Base-by-base conservation (phyloP, 2,329 filamentous ascomycete genomes). In the Trichoderma lentiforme region DNA sequence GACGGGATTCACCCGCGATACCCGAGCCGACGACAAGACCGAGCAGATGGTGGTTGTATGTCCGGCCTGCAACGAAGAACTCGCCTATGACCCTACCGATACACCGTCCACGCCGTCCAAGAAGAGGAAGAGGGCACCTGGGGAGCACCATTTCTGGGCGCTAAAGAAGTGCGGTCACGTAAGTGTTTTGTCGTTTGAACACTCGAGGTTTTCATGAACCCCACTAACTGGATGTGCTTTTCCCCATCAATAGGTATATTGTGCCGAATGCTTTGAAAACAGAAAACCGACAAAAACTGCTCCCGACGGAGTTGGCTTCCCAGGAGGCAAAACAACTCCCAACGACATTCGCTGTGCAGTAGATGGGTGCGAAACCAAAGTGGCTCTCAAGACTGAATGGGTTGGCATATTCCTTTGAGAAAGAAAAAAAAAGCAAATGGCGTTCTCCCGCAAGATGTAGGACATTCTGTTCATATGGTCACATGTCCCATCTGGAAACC, bases 101-200 rank as follows among this genome's bases (percentile, higher is more conserved):
- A 75, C 76, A 24, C 76, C 74, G 6, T 53, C 71, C 4, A 66
- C 75, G n/a, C 73, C 75, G 15, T 72, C 75, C 0, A 82, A 77
- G 74, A 86, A 83, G 51, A 82, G 83, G 62, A 90, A 87, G 76
- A 76, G 80, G 39, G 83, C 86, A 24, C 81, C 84, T 7, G 87
- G 86, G 26, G 94, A 97, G 81, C 91, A 93, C 78, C 92, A 97
- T 77, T 95, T 98, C 74, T 98, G 95, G 94, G 92, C 96, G 1
- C 87, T 96, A 43, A 97, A 95, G 81, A 87, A 87, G 66, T 99
- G 96, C 80, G 96, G 96, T 74, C 96, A 99, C 83, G 96, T 98
- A 87, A 78, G 86, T 80, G 21, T 28, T n/a, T 21, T 39, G 8
- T 39, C 12, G 14, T 21, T 26, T 36, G 6, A 36, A 15, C 15